These are phyloP conservation scores for Cercospora sp. DNA, from an alignment of 2,329 filamentous ascomycete genomes.

Conservation along the genomic window DNA sequence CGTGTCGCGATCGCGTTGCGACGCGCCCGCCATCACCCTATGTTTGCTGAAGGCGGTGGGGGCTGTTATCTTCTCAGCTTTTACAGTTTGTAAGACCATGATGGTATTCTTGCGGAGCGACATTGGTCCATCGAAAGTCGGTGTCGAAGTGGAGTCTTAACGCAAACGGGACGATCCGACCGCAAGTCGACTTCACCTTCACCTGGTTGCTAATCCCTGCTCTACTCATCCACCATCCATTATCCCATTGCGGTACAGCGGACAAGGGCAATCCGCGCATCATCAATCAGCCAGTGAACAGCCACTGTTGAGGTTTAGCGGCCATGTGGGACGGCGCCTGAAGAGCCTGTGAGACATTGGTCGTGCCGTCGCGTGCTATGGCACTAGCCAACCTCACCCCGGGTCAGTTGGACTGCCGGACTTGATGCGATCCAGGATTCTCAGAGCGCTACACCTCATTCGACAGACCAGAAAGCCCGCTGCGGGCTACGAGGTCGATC, in stretches of 20 bases:
- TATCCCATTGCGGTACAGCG: constrained; percentile 4
- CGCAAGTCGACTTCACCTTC: not conserved
- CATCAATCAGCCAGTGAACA: not conserved
- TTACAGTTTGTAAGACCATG: not conserved
- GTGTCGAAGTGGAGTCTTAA: not conserved
- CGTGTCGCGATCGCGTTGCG: not conserved
- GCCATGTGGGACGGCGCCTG: not conserved
- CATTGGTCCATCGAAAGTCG: not conserved
- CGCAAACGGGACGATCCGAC: not conserved
- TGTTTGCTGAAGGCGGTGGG: not conserved
- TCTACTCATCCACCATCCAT: not conserved
- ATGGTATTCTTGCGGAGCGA: not conserved
- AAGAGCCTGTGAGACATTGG: constrained; percentile 2
- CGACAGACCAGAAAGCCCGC: not conserved
- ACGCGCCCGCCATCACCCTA: not conserved
- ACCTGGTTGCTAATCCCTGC: not conserved
- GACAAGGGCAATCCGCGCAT: not conserved
- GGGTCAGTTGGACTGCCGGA: constrained; percentile 1
- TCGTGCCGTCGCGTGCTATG: constrained; percentile 7
- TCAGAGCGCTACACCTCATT: not conserved
- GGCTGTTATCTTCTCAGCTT: not conserved
- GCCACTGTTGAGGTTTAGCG: not conserved
- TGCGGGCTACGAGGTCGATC: not conserved
- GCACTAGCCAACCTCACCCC: constrained; percentile 2
- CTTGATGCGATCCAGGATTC: constrained; percentile 8